phyloP scores from a whole-genome alignment of 805 yeast species.

The Wickerhamiella brachini region DNA sequence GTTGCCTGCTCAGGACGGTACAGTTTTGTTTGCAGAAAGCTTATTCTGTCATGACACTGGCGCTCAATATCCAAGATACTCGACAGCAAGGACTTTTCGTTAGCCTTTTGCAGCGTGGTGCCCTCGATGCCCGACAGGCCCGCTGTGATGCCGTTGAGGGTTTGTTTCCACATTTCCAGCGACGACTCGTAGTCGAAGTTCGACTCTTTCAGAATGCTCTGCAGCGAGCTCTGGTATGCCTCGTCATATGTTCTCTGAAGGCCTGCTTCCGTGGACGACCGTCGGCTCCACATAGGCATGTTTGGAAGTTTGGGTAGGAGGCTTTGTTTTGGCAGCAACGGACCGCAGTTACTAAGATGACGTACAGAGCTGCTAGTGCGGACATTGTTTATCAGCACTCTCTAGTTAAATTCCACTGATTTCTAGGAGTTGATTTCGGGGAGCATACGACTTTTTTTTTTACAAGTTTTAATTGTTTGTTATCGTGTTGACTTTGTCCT shows the following conservation, averaged over 20 bases:
- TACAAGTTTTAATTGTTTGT: too few species aligned
- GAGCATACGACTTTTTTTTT: too few species aligned
- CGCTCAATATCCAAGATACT: conserved; percentile 28
- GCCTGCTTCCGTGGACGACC: conserved; percentile 13
- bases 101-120: conserved; percentile 22
- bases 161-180: conserved; percentile 25
- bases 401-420: too few species aligned
- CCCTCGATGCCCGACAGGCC: conserved; percentile 23
- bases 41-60: conserved; percentile 28
- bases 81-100: conserved; percentile 24
- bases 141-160: conserved; percentile 22
- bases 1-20: conserved; percentile 7
- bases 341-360: neutral
- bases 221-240: conserved; percentile 29
- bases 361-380: neutral
- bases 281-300: conserved; percentile 15
- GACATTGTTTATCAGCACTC: neutral
- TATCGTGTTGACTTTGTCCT: too few species aligned
- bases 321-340: neutral
- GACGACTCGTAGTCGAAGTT: conserved; percentile 25
- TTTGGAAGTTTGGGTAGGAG: neutral
- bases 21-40: conserved; percentile 14
- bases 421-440: too few species aligned
- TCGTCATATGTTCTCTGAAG: conserved; percentile 29
- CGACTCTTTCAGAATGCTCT: conserved; percentile 27